Conservation (phyloP, 192 early-diverging fungal genomes). For the Lobosporangium transversale region DNA sequence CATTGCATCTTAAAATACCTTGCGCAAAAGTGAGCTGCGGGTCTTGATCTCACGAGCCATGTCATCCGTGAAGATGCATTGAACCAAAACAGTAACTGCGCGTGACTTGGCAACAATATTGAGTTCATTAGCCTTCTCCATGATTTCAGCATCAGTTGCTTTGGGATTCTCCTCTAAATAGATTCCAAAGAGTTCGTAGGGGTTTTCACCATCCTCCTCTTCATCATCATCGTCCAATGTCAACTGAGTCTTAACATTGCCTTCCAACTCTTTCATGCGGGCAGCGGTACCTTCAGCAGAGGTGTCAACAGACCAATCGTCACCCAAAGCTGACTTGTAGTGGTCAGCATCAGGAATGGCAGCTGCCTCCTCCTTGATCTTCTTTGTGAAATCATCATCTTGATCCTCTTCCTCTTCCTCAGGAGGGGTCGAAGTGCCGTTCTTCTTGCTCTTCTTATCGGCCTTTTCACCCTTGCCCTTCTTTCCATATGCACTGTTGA, state of each 20-base stretch:
- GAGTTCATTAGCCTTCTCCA: conserved; percentile 81
- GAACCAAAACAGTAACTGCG: conserved; percentile 80
- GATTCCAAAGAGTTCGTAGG: conserved; percentile 82
- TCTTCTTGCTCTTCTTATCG: conserved; percentile 62
- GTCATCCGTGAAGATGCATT: conserved; percentile 80
- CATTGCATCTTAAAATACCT: too few species aligned
- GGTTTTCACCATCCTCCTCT: conserved; percentile 64
- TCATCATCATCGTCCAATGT: conserved; percentile 68
- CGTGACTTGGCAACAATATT: conserved; percentile 80
- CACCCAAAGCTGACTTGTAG: conserved; percentile 66
- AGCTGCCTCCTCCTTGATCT: conserved; percentile 76
- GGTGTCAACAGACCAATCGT: conserved; percentile 87
- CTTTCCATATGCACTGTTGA: conserved; percentile 46
- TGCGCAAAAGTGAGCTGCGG: conserved; percentile 73
- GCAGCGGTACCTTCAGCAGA: conserved; percentile 78
- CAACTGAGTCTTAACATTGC: conserved; percentile 54
- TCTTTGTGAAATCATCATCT: conserved; percentile 75
- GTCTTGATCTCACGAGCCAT: conserved; percentile 76
- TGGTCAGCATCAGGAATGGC: conserved; percentile 63
- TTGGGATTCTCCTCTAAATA: conserved; percentile 70
- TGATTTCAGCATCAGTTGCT: conserved; percentile 76
- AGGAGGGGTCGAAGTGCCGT: conserved; percentile 48
- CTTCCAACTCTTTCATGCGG: conserved; percentile 76
- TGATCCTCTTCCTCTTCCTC: conserved; percentile 62
- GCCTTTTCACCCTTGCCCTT: conserved; percentile 56